Percentiles rank a stretch among this genome's conserved stretches.
phyloP scores from a whole-genome alignment of 2,329 filamentous ascomycete species.

The Colletotrichum echinochloae region DNA sequence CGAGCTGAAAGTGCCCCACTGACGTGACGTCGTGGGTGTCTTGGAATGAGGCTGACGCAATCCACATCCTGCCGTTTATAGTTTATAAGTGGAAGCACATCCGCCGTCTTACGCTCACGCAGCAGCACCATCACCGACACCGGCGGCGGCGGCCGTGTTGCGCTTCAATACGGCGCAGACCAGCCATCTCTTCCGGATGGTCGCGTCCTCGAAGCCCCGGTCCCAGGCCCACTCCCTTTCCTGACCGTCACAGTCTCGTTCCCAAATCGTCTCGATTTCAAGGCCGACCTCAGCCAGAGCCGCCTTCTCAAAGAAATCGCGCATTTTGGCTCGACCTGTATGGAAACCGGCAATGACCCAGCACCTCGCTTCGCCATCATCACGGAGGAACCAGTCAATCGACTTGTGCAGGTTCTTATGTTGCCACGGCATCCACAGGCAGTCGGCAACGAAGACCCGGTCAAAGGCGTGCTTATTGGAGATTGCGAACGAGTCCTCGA shows the following conservation, averaged over 20 bases:
- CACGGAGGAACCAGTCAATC: constrained; percentile 70
- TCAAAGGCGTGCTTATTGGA: constrained; percentile 60
- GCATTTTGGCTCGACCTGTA: constrained; percentile 74
- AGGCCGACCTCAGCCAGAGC: constrained; percentile 63
- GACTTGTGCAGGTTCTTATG: constrained; percentile 74
- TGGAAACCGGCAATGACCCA: constrained; percentile 80
- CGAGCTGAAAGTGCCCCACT: constrained; percentile 20
- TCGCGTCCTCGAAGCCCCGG: constrained; percentile 70
- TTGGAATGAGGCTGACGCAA: not conserved
- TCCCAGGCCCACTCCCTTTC: constrained; percentile 72
- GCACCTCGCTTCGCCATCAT: constrained; percentile 60
- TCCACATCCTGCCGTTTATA: not conserved
- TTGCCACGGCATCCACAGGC: constrained; percentile 80
- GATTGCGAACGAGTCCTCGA: constrained; percentile 51
- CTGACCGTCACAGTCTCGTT: constrained; percentile 74
- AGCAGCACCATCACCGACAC: not conserved
- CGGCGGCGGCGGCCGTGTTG: constrained; percentile 14
- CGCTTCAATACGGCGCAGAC: constrained; percentile 67
- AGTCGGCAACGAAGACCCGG: constrained; percentile 77
- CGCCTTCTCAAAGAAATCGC: constrained; percentile 69
- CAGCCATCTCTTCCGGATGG: constrained; percentile 77
- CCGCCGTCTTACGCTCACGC: not conserved
- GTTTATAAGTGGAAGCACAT: constrained; percentile 24
- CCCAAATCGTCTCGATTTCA: constrained; percentile 74
- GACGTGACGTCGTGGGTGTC: not conserved